Evolutionary conservation across 2,329 filamentous ascomycete species (phyloP).

Genomic region (Fusarium chlamydosporum): DNA sequence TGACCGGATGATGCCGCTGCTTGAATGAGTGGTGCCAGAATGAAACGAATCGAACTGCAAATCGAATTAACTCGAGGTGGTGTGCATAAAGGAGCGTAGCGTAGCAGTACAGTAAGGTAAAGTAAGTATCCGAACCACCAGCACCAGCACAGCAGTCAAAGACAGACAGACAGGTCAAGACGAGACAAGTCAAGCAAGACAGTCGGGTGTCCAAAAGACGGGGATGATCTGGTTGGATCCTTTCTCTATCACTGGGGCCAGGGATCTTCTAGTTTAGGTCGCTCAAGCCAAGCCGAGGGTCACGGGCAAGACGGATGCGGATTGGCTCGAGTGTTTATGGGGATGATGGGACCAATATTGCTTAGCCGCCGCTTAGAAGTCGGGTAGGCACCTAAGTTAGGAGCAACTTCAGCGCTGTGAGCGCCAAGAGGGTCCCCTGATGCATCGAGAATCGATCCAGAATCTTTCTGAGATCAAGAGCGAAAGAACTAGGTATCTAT

Average conservation of each 20-base stretch:
- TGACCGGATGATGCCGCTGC: conserved; percentile 24
- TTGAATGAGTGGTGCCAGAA: conserved; percentile 37
- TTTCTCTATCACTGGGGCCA: conserved; percentile 37
- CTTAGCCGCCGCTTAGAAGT: conserved; percentile 39
- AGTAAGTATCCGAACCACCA: conserved; percentile 12
- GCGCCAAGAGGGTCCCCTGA: neutral
- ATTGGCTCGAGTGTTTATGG: conserved; percentile 40
- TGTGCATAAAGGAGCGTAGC: conserved; percentile 40
- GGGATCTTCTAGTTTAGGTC: conserved; percentile 16
- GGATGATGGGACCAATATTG: conserved; percentile 41
- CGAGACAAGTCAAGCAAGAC: conserved; percentile 3
- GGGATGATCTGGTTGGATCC: conserved; percentile 36
- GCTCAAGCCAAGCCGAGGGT: conserved; percentile 31
- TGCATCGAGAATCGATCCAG: conserved; percentile 6
- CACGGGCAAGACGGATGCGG: conserved; percentile 37
- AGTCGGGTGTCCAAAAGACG: conserved; percentile 21
- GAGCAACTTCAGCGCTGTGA: conserved; percentile 5
- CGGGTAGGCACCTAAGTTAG: conserved; percentile 2
- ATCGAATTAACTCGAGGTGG: conserved; percentile 27
- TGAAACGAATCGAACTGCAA: conserved; percentile 27
- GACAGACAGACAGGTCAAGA: conserved; percentile 3
- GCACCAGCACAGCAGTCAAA: neutral
- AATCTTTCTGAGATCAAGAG: neutral
- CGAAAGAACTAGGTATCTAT: neutral
- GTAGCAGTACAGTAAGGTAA: conserved; percentile 20